Base-by-base conservation (phyloP, 2,329 filamentous ascomycete genomes). In the Macrophomina pseudophaseolina region DNA sequence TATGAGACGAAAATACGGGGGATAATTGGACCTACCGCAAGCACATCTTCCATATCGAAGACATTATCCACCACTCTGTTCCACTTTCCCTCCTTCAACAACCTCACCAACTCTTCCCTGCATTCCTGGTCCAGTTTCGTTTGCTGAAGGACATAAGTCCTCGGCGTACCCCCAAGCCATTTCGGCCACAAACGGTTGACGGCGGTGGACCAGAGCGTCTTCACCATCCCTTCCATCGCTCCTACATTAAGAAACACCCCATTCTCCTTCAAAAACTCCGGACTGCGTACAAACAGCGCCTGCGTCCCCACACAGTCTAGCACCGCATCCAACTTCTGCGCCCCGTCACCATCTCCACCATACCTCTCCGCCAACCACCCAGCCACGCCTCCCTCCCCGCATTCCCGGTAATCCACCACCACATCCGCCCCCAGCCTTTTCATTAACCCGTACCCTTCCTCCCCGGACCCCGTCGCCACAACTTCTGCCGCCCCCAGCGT, bases 291-390 rank as follows among this genome's bases (percentile, higher is more conserved):
- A 70, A 80, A 85, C 4, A 86, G 71, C 7, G 77, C 69, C 66
- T 85, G 81, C 49, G 74, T 75, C 7, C 84, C 83, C 11, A 81
- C 74, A 23, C 79, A 80, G 71, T 86, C 84, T 42, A 84, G 73
- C 42, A 85, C 76, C 42, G 78, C 71, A 69, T 84, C 76, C 60
- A 85, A 81, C 1, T 74, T 74, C 1, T 67, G 23, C 23, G 23
- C 64, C 54, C 8, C 38, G 4, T 69, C 65, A 3, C 69, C 72
- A 70, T 76, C 42, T 30, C 6, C 14, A 0, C 69, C 72, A 70
- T 77, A 62, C 16, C 18, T 48, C n/a, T 49, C 64, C 0, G 73
- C 71, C 8, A 85, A 73, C 38, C 81, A 71, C 0, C 71, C 67
- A 1, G 78, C 68, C 1, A 85, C 69, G 38, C 53, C 38, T 18